Evolutionary conservation across 306 rosid species (phyloP).

Genomic region (Gillenia trifoliata): DNA sequence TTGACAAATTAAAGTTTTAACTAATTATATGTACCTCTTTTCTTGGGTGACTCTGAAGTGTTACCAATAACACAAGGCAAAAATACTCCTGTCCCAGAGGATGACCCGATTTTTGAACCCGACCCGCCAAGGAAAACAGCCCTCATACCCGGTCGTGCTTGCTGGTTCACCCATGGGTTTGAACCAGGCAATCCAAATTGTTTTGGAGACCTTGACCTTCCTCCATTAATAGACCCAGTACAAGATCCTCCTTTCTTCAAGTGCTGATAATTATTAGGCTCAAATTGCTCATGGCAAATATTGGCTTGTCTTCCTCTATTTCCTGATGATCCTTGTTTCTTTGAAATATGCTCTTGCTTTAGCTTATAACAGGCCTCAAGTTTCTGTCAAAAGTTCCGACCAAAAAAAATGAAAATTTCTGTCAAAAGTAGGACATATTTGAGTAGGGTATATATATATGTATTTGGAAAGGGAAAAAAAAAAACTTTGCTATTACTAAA

Average conservation of each 20-base stretch:
- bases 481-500: background rate
- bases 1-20: background rate
- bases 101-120: slow-evolving; percentile 25
- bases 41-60: slow-evolving; percentile 26
- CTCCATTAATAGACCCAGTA: background rate
- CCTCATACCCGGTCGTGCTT: slow-evolving; percentile 30
- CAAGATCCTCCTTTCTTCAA: slow-evolving; percentile 20
- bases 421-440: background rate
- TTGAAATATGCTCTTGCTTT: slow-evolving; percentile 32
- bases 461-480: background rate
- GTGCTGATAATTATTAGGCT: slow-evolving; percentile 5
- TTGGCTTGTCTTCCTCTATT: slow-evolving; percentile 10
- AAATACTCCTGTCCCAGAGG: slow-evolving; percentile 83
- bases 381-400: background rate
- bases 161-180: slow-evolving; percentile 14
- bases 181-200: background rate
- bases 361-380: slow-evolving; percentile 13
- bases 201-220: slow-evolving; percentile 3
- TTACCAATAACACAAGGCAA: slow-evolving; percentile 37
- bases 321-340: slow-evolving; percentile 6
- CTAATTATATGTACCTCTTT: slow-evolving; percentile 26
- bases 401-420: too few relatives aligned
- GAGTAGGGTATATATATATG: background rate
- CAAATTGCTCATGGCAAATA: background rate
- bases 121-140: slow-evolving; percentile 37